phyloP scores from a whole-genome alignment of 2,329 filamentous ascomycete genomes.

The Monilinia laxa region DNA sequence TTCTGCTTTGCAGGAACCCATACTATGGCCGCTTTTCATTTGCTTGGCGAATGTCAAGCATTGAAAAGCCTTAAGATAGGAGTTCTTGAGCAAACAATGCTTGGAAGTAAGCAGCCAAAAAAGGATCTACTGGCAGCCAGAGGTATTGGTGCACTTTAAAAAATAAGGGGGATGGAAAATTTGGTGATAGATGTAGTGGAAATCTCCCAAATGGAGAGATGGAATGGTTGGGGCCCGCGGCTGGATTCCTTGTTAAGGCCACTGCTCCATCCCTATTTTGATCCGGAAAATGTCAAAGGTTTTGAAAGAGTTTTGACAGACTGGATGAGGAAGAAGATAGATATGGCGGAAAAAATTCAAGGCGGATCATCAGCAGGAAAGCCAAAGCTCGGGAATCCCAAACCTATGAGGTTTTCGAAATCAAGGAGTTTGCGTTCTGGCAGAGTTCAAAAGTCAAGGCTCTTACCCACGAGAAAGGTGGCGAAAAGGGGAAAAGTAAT shows the following conservation, averaged over 20 bases:
- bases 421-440: background rate
- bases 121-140: slow-evolving; percentile 3
- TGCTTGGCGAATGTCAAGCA: slow-evolving; percentile 12
- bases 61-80: background rate
- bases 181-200: slow-evolving; percentile 10
- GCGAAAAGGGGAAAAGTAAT: background rate
- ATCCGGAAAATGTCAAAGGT: background rate
- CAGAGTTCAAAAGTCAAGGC: background rate
- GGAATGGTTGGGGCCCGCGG: no score
- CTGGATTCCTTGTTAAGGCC: background rate
- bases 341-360: background rate
- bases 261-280: background rate
- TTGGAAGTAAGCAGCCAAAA: background rate
- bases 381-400: background rate
- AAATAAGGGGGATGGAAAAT: slow-evolving; percentile 8
- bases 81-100: background rate
- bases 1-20: background rate
- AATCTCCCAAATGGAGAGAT: no score
- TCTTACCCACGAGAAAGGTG: background rate
- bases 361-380: no score
- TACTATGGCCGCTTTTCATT: background rate
- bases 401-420: background rate
- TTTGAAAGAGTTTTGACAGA: background rate
- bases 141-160: background rate
- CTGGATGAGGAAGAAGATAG: background rate